phyloP scores from a whole-genome alignment of 164 flowering plant species.

The Houttuynia cordata region DNA sequence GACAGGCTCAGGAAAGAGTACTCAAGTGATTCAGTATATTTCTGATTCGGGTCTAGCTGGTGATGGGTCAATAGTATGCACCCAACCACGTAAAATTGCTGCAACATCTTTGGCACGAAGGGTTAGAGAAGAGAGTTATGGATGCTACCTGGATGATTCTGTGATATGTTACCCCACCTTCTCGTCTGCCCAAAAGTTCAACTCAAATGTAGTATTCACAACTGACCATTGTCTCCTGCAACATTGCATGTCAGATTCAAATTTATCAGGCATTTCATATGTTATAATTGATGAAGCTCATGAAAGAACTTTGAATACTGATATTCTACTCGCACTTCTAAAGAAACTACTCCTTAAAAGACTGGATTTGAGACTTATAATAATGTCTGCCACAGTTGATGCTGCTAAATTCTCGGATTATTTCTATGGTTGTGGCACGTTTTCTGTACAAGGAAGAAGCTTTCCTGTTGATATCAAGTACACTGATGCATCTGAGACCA shows the following conservation, averaged over 20 bases:
- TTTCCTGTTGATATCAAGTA: conserved; percentile 81
- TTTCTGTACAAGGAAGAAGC: conserved; percentile 63
- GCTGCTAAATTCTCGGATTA: conserved; percentile 67
- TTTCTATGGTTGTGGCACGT: conserved; percentile 56
- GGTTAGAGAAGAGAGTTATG: conserved; percentile 65
- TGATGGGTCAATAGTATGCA: conserved; percentile 53
- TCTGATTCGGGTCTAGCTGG: conserved; percentile 61
- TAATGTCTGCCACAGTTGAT: conserved; percentile 98
- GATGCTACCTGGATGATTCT: conserved; percentile 53
- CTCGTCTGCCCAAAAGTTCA: conserved; percentile 36
- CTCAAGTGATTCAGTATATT: conserved; percentile 88
- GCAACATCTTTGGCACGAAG: conserved; percentile 72
- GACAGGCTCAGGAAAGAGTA: conserved; percentile 98
- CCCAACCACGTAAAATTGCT: conserved; percentile 96
- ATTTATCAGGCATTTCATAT: conserved; percentile 52
- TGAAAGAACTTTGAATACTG: conserved; percentile 95
- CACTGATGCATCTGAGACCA: conserved; percentile 17
- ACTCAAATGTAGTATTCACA: conserved; percentile 51
- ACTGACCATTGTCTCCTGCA: conserved; percentile 88
- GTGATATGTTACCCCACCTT: conserved; percentile 37
- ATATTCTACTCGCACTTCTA: conserved; percentile 71
- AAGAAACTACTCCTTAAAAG: conserved; percentile 51
- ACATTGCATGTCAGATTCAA: conserved; percentile 65
- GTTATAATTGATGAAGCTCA: conserved; percentile 96
- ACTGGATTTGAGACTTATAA: conserved; percentile 60